Evolutionary conservation across 768 basidiomycete genomes (phyloP).

Genomic region (Amanita pseudoporphyria): DNA sequence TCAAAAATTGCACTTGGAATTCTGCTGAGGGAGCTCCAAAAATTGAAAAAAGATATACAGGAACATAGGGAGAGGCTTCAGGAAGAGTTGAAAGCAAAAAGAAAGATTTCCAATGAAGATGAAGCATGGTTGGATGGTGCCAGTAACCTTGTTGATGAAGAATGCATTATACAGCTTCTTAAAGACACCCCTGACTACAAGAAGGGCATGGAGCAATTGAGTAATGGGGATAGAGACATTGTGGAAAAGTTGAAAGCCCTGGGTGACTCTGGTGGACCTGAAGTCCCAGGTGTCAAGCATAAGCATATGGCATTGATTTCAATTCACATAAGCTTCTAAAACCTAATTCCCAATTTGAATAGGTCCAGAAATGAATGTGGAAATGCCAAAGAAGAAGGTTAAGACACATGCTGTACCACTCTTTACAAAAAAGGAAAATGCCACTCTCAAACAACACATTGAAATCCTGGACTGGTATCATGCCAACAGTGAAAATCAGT

Average conservation of each 20-base stretch:
- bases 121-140: slow-evolving; percentile 15
- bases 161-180: slow-evolving; percentile 12
- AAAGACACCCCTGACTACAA: slow-evolving; percentile 15
- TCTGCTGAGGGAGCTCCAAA: slow-evolving; percentile 13
- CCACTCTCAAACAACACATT: slow-evolving; percentile 23
- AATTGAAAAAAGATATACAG: slow-evolving; percentile 8
- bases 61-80: slow-evolving; percentile 8
- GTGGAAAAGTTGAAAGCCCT: neutral
- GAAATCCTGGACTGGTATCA: slow-evolving; percentile 28
- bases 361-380: slow-evolving; percentile 1
- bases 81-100: slow-evolving; percentile 1
- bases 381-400: slow-evolving; percentile 1
- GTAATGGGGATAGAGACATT: neutral
- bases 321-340: neutral
- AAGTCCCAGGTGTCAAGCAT: neutral
- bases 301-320: neutral
- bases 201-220: slow-evolving; percentile 6
- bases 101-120: slow-evolving; percentile 11
- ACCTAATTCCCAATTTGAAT: neutral
- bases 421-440: slow-evolving; percentile 17
- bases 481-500: slow-evolving; percentile 22
- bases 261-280: neutral
- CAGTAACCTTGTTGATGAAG: slow-evolving; percentile 17
- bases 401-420: neutral
- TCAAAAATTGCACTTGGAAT: slow-evolving; percentile 7